Conservation (phyloP, 2,329 filamentous ascomycete species). For the Penicillium griseofulvum region DNA sequence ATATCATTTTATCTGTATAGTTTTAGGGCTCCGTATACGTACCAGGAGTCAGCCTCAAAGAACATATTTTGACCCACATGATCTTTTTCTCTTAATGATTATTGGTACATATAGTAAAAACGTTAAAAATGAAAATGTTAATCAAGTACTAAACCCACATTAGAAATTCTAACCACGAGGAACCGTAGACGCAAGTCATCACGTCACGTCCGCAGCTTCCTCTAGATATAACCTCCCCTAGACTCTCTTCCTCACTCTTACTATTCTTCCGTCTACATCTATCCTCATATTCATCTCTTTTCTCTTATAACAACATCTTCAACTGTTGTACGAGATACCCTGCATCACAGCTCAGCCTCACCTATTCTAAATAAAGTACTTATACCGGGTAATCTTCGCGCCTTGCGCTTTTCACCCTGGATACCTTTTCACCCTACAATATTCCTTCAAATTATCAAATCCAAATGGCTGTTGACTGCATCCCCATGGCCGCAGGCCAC, state of each 20-base stretch:
- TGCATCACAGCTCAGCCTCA: slow-evolving; percentile 14
- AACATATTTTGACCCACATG: background rate
- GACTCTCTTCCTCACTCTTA: background rate
- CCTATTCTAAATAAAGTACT: slow-evolving; percentile 2
- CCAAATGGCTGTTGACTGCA: slow-evolving; percentile 20
- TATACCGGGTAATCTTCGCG: slow-evolving; percentile 10
- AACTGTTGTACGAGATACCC: slow-evolving; percentile 9
- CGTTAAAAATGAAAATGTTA: background rate
- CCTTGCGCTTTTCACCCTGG: background rate
- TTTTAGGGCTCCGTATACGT: background rate
- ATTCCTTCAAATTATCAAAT: background rate
- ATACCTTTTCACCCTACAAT: background rate
- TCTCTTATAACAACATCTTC: background rate
- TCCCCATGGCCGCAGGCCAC: slow-evolving; percentile 23
- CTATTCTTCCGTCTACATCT: background rate
- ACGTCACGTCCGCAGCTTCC: slow-evolving; percentile 17
- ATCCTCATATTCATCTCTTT: background rate
- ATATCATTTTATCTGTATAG: slow-evolving; percentile 8
- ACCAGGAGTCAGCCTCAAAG: background rate
- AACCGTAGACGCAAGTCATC: slow-evolving; percentile 18
- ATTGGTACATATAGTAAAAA: background rate
- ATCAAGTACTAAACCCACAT: background rate
- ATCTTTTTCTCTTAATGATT: background rate
- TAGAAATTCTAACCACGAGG: background rate
- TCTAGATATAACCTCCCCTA: slow-evolving; percentile 1